Conservation (phyloP, 345 rosid species). For the Rhodomyrtus tomentosa region DNA sequence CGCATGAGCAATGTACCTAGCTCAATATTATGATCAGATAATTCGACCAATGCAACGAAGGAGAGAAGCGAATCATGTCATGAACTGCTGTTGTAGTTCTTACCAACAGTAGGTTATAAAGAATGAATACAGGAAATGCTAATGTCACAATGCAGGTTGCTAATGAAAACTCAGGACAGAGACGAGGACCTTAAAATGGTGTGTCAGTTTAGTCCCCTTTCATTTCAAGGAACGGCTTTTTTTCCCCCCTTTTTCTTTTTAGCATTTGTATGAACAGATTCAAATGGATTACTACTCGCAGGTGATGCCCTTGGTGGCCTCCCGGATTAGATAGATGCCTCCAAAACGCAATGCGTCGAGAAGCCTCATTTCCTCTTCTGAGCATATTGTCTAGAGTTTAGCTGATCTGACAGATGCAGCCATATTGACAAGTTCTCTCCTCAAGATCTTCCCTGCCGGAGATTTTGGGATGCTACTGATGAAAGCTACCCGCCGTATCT, state of each 20-base stretch:
- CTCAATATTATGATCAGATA: not conserved
- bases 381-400: not conserved
- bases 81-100: too few species aligned
- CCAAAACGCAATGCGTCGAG: not conserved
- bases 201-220: not conserved
- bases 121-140: not conserved
- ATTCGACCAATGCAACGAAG: not conserved
- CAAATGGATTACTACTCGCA: not conserved
- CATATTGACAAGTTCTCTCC: conserved; percentile 45
- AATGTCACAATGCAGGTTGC: not conserved
- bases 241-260: not conserved
- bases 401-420: conserved; percentile 15
- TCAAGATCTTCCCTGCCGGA: conserved; percentile 74
- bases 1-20: not conserved
- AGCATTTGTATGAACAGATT: not conserved
- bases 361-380: not conserved
- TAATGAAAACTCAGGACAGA: not conserved
- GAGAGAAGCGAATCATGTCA: not conserved
- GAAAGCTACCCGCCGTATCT: conserved; percentile 72
- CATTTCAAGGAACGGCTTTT: not conserved
- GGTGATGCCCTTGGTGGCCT: not conserved
- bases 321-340: not conserved
- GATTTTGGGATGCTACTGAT: conserved; percentile 56
- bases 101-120: not conserved
- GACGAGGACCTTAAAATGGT: not conserved